Percentiles rank a stretch among this genome's conserved stretches.
These are phyloP conservation scores for Tympanopsis confertula DNA, from an alignment of 2,329 filamentous ascomycete genomes.

Conservation along the genomic window DNA sequence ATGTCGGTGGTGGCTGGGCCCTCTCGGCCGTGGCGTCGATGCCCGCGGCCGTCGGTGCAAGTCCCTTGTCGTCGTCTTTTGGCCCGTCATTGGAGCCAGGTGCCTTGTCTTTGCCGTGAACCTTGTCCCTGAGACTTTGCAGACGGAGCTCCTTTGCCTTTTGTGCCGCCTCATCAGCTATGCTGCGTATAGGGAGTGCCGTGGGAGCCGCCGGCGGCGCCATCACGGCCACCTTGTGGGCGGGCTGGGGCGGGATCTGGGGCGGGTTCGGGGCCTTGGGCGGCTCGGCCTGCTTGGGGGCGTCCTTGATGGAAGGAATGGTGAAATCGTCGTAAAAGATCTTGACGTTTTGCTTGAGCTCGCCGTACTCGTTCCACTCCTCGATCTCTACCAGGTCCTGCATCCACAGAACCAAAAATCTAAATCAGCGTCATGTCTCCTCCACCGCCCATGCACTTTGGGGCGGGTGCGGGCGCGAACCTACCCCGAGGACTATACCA, in stretches of 20 bases:
- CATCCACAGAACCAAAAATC: constrained; percentile 3
- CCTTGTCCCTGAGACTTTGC: constrained; percentile 40
- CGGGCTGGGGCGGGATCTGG: constrained; percentile 8
- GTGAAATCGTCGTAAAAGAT: constrained; percentile 54
- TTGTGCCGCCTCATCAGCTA: constrained; percentile 54
- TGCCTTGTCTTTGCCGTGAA: constrained; percentile 27
- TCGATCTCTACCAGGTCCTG: constrained; percentile 84
- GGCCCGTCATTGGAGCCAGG: neutral
- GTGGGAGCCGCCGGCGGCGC: constrained; percentile 7
- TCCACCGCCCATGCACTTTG: neutral
- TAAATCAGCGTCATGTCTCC: neutral
- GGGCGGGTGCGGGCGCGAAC: constrained; percentile 21
- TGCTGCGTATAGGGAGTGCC: constrained; percentile 33
- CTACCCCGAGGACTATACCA: constrained; percentile 72
- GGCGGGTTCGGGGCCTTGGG: constrained; percentile 14
- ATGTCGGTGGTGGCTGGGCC: neutral
- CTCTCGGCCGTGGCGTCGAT: neutral
- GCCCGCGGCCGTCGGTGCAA: neutral
- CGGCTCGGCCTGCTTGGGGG: constrained; percentile 28
- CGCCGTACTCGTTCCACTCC: constrained; percentile 98
- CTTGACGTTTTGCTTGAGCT: constrained; percentile 75
- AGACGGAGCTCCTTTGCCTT: constrained; percentile 50
- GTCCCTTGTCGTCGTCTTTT: neutral
- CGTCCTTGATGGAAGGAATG: constrained; percentile 41
- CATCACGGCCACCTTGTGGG: constrained; percentile 7